Evolutionary conservation across 1,284 basidiomycete species (phyloP).

Genomic region (Tausonia pullulans): DNA sequence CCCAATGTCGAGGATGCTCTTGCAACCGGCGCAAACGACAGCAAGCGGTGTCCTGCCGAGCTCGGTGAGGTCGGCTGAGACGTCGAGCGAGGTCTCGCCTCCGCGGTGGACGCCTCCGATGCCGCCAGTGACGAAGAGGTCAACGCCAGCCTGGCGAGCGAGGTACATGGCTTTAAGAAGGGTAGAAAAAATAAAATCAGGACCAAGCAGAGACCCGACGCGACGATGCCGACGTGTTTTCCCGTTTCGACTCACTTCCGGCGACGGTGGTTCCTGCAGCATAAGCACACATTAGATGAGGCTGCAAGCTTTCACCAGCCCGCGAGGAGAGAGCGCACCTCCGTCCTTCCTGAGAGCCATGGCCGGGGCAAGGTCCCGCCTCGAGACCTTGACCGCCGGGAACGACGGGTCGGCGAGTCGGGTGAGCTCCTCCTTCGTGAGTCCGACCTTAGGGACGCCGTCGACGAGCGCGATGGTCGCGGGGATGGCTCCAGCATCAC

Average conservation of each 20-base stretch:
- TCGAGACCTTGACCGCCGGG: slow-evolving; percentile 60
- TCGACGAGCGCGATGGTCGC: slow-evolving; percentile 81
- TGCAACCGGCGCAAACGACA: slow-evolving; percentile 86
- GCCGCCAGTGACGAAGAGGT: slow-evolving; percentile 44
- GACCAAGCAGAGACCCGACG: no score
- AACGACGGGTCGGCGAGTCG: slow-evolving; percentile 53
- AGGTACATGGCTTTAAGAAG: slow-evolving; percentile 3
- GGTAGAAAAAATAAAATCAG: not conserved
- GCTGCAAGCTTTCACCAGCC: not conserved
- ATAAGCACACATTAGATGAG: not conserved
- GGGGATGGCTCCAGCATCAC: slow-evolving; percentile 63
- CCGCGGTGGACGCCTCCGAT: slow-evolving; percentile 75
- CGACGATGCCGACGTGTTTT: no score
- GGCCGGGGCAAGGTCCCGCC: slow-evolving; percentile 72
- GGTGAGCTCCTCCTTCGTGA: slow-evolving; percentile 46
- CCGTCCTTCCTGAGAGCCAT: slow-evolving; percentile 60
- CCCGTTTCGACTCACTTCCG: not conserved
- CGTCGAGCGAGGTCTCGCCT: slow-evolving; percentile 78
- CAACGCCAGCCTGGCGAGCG: slow-evolving; percentile 69
- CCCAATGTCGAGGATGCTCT: slow-evolving; percentile 91
- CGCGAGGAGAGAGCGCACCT: slow-evolving; percentile 70
- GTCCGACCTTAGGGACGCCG: slow-evolving; percentile 77
- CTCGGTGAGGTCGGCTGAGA: slow-evolving; percentile 82
- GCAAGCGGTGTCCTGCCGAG: slow-evolving; percentile 74
- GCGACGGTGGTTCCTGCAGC: not conserved